Percentiles rank a stretch among this genome's conserved stretches.
Evolutionary conservation across 2,329 filamentous ascomycete genomes (phyloP).

Genomic region (Penicillium glabrum): DNA sequence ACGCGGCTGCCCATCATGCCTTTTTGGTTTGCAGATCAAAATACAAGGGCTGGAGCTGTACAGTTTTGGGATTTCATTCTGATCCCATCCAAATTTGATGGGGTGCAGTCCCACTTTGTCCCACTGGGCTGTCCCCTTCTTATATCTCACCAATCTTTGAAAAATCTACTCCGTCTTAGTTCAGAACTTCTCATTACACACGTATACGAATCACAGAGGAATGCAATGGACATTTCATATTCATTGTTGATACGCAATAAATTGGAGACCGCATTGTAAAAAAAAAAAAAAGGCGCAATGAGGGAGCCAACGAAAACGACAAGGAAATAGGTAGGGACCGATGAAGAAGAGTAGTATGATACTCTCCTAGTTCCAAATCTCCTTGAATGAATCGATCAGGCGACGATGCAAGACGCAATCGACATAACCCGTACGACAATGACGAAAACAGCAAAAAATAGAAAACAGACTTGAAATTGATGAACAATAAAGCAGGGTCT

Average conservation of each 20-base stretch:
- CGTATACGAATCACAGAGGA: background rate
- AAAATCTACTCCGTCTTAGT: slow-evolving; percentile 12
- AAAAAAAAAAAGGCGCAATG: slow-evolving; percentile 6
- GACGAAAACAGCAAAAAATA: slow-evolving; percentile 8
- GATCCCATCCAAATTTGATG: background rate
- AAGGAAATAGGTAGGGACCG: slow-evolving; percentile 18
- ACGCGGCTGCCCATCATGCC: background rate
- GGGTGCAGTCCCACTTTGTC: slow-evolving; percentile 1
- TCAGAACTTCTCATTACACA: background rate
- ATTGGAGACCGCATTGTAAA: background rate
- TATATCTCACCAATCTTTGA: slow-evolving; percentile 14
- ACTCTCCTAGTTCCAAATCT: slow-evolving; percentile 12
- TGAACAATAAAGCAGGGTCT: slow-evolving; percentile 24
- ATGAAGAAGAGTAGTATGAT: slow-evolving; percentile 9
- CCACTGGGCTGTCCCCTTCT: background rate
- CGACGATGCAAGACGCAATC: background rate
- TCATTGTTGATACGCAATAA: slow-evolving; percentile 9
- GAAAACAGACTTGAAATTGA: slow-evolving; percentile 14
- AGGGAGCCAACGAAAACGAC: background rate
- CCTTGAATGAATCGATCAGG: slow-evolving; percentile 4
- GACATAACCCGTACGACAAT: slow-evolving; percentile 1
- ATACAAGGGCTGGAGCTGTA: slow-evolving; percentile 7
- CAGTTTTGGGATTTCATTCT: slow-evolving; percentile 9
- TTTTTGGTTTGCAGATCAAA: background rate
- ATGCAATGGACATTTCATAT: background rate